Percentiles rank a stretch among this genome's conserved stretches.
Evolutionary conservation across 257 asterid species (phyloP).

Genomic region (Ajuga chamaepitys): DNA sequence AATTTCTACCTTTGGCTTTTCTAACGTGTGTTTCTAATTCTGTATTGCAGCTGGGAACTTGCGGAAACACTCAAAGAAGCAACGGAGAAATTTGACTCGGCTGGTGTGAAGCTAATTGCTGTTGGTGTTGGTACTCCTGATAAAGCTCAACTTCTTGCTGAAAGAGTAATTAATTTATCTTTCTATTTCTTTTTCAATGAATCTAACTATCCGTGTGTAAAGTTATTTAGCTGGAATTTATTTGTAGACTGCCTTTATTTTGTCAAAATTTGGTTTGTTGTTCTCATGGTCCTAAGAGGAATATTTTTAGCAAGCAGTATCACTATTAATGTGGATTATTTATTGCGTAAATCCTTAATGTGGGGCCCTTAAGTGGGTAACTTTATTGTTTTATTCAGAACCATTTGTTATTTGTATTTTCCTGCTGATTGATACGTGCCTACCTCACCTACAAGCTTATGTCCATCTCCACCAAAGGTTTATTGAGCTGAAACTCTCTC

Average conservation of each 20-base stretch:
- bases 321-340: not conserved
- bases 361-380: not conserved
- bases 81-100: constrained; percentile 55
- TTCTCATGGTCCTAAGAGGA: not conserved
- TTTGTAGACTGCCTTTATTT: not conserved
- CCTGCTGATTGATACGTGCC: not conserved
- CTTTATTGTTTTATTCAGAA: not conserved
- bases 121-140: constrained; percentile 88
- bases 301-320: not conserved
- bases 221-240: not conserved
- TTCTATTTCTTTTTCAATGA: not conserved
- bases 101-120: constrained; percentile 82
- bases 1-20: not conserved
- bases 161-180: constrained; percentile 40
- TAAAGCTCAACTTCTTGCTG: constrained; percentile 77
- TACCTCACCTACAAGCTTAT: not conserved
- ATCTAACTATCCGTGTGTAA: not conserved
- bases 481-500: not conserved
- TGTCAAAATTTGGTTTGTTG: not conserved
- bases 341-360: not conserved
- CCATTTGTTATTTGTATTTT: not conserved
- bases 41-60: constrained; percentile 71
- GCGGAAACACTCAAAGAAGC: constrained; percentile 64
- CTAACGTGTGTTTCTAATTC: constrained; percentile 1
- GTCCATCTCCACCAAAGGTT: not conserved